Evolutionary conservation across 139 green algal species (phyloP).

Genomic region (Coelastrella sp.): DNA sequence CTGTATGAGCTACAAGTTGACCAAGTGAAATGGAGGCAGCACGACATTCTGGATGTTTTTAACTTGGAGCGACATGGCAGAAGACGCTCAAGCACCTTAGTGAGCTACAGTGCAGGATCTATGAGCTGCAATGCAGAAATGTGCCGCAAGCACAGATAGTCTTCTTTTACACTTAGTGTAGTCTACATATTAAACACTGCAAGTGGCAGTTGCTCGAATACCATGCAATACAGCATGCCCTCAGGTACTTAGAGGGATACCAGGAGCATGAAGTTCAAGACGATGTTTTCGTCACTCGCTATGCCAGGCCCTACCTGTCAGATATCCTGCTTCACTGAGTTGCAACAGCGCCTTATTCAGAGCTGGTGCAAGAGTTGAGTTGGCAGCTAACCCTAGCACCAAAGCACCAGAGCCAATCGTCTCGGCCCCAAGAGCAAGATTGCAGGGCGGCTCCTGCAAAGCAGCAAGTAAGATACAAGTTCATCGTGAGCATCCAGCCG

Average conservation of each 20-base stretch:
- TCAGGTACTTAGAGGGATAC: not conserved
- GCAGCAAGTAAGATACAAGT: too few species aligned
- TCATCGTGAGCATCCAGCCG: not conserved
- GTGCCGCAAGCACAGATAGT: not conserved
- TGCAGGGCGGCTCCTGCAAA: slow-evolving; percentile 33
- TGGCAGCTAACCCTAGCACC: not conserved
- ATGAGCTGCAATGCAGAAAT: too few species aligned
- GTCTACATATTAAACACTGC: too few species aligned
- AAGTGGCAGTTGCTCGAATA: too few species aligned
- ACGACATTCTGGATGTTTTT: too few species aligned
- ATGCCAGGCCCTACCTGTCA: slow-evolving; percentile 6
- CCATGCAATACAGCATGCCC: not conserved
- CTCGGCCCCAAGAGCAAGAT: not conserved
- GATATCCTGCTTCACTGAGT: slow-evolving; percentile 34
- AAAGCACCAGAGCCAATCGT: slow-evolving; percentile 15
- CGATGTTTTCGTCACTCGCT: too few species aligned
- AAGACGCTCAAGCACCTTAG: too few species aligned
- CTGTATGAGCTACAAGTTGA: too few species aligned
- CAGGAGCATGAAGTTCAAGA: not conserved
- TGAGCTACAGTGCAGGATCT: too few species aligned
- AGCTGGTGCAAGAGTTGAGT: not conserved
- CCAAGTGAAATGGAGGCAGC: too few species aligned
- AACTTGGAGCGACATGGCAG: too few species aligned
- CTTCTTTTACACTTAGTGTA: too few species aligned
- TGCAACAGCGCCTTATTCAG: slow-evolving; percentile 24